Evolutionary conservation across 805 yeast genomes (phyloP), one percentile per base, ranked within the genome.

Genomic region (Candida odintsovae): DNA sequence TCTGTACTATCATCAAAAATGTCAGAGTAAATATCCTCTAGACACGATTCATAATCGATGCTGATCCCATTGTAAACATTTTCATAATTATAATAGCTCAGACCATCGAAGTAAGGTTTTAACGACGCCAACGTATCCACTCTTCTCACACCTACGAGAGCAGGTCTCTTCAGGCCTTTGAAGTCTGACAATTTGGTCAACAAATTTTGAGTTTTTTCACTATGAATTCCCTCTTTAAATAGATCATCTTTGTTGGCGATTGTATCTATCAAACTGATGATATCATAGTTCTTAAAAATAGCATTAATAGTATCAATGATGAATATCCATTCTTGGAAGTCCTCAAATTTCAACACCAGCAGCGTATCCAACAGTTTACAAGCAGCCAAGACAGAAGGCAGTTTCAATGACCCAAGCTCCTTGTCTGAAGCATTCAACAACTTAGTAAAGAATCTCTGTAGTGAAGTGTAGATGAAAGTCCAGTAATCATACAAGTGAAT

Each of bases 271-370:
- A 59, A 48, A 46, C 62, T 57, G 20, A 60, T 39, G 23, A 54
- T 51, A 12, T 60, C 63, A 16, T 55, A 50, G 18, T 60, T 66
- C 48, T 73, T 71, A 54, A 71, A 74, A 26, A 77, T 71, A 18
- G 83, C 80, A 49, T 80, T 83, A 16, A 80, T 72, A 16, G 78
- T 80, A 55, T 85, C 88, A 23, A 82, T 73, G 11, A 92, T 77
- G 59, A 89, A 94, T 2, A 94, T 68, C 98, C 98, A 92, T 57
- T 89, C 94, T 50, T 78, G 66, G 83, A 70, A 92, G 74, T 89
- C 96, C 59, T 90, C 97, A 38, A 75, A 73, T 33, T 81, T 78
- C 47, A 90, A 54, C 2, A 84, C 70, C 19, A 92, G 62, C 20
- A 90, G 62, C 26, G 86, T 73, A 59, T 92, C 99, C 41, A 94